Conservation (phyloP, 768 basidiomycete genomes). For the Hydnomerulius pinastri region DNA sequence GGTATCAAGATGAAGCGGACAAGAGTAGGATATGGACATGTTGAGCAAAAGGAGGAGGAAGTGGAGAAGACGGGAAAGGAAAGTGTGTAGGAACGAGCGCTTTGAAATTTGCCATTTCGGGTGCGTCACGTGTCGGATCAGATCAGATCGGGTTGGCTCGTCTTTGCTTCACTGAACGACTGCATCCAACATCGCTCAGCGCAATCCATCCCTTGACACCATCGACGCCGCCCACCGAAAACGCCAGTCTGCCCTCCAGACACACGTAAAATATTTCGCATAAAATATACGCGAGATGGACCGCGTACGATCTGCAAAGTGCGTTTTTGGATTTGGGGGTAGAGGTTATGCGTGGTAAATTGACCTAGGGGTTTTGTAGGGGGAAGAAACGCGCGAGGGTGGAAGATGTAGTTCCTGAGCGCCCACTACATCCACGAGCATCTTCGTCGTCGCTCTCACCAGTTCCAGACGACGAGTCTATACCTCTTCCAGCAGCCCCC, state of each 20-base stretch:
- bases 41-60: too few species aligned
- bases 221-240: background rate
- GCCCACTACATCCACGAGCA: constrained; percentile 13
- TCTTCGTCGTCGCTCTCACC: constrained; percentile 40
- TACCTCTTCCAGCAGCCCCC: constrained; percentile 23
- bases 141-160: background rate
- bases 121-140: background rate
- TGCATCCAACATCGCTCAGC: constrained; percentile 11
- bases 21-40: too few species aligned
- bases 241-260: background rate
- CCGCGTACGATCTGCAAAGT: constrained; percentile 23
- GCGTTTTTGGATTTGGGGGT: constrained; percentile 13
- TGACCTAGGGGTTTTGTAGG: constrained; percentile 24
- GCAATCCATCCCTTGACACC: constrained; percentile 21
- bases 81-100: too few species aligned
- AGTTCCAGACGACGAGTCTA: constrained; percentile 27
- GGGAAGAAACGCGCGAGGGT: constrained; percentile 53
- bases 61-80: too few species aligned
- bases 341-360: background rate
- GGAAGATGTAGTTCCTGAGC: constrained; percentile 12
- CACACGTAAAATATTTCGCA: background rate
- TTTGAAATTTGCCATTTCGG: background rate
- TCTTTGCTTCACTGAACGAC: constrained; percentile 10
- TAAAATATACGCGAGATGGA: constrained; percentile 12
- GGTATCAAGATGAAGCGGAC: too few species aligned